Evolutionary conservation across 805 yeast species (phyloP), one percentile per base, ranked within the genome.

Genomic region (Teunomyces gatunensis): DNA sequence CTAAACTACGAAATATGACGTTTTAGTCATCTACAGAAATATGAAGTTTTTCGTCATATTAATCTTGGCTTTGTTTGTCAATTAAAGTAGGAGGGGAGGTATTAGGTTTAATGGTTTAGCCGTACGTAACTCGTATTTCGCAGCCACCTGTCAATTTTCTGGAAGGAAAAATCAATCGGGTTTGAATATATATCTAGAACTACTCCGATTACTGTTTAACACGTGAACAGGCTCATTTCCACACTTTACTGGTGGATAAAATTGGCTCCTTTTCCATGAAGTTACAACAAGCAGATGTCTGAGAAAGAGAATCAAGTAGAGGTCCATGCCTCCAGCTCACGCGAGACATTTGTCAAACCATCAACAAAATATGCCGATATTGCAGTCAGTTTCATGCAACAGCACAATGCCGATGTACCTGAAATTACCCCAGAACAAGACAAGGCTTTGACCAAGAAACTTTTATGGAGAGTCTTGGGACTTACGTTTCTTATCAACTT

Each of bases 361-460:
- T 37, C 40, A 2, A 23, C 40, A 12, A 27, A 46, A 12, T 46
- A 74, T 56, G 77, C 77, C 4, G 79, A 74, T 55, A 64, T 54
- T 5, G 69, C 77, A 3, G 52, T 72, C 12, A 52, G 43, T 12
- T 73, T 74, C 54, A 62, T 73, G 61, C 64, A 63, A 43, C 60
- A 61, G 36, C 54, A 61, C 46, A 75, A 68, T 41, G 37, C 54
- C 1, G 47, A 51, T 13, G 67, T 65, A 2, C 72, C 72, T 4
- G 71, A 65, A 39, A 65, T 74, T 17, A 71, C 80, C 3, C 69
- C 73, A 4, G 74, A 68, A 39, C 69, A 73, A 54, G 79, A 75
- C 28, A 64, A 56, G 37, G 65, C 57, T 44, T 55, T 77, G 11
- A 56, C 67, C 2, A 57, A 70, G 37, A 76, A 75, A 51, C 68